Conservation (phyloP, 129 eudicot species). For the Daucus carota region DH1_v3.0 NC_030381.2:34811501-34812000, state of each 20-base stretch:
- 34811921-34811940: background rate
- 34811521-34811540: background rate
- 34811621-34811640: slow-evolving; percentile 42
- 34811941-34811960: background rate
- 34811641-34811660: background rate
- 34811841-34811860: background rate
- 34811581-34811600: slow-evolving; percentile 90
- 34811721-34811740: background rate
- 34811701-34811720: background rate
- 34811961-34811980: background rate
- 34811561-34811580: slow-evolving; percentile 74
- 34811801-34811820: background rate
- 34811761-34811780: background rate
- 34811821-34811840: background rate
- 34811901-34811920: background rate
- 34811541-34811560: background rate
- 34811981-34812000: background rate
- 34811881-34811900: background rate
- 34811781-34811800: background rate
- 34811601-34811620: slow-evolving; percentile 79
- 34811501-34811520: background rate
- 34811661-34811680: background rate
- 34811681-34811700: background rate
- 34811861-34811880: background rate
- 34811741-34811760: background rate